Evolutionary conservation across 2,329 filamentous ascomycete genomes (phyloP).

Genomic region (Microdochium nivale): DNA sequence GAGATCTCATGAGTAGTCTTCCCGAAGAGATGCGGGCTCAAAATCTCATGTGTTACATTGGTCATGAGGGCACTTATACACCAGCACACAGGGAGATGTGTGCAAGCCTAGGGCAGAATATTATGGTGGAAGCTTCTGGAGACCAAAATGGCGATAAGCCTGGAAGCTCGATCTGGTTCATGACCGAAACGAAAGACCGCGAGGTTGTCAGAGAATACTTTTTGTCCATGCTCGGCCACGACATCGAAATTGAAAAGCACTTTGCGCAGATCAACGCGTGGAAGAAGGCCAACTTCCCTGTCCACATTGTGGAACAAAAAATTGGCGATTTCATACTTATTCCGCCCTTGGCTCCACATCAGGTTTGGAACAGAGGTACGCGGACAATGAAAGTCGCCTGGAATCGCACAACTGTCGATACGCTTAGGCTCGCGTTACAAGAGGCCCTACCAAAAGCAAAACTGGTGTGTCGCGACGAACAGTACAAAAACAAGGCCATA

Average conservation of each 20-base stretch:
- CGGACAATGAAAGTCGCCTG: constrained; percentile 96
- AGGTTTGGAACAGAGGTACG: constrained; percentile 96
- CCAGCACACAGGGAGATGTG: constrained; percentile 97
- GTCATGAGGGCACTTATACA: constrained; percentile 94
- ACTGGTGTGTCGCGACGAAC: constrained; percentile 90
- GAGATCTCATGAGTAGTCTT: constrained; percentile 91
- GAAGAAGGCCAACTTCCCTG: constrained; percentile 89
- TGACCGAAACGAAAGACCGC: constrained; percentile 93
- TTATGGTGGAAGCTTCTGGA: constrained; percentile 90
- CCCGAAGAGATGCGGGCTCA: constrained; percentile 82
- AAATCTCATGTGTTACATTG: constrained; percentile 97
- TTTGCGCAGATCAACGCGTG: constrained; percentile 94
- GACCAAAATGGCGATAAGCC: constrained; percentile 65
- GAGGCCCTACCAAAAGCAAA: constrained; percentile 85
- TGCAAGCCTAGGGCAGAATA: constrained; percentile 88
- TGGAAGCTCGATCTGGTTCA: constrained; percentile 95
- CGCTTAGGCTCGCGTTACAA: constrained; percentile 72
- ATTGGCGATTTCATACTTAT: constrained; percentile 90
- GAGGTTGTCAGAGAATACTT: constrained; percentile 90
- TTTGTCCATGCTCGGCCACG: constrained; percentile 83
- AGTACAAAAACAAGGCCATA: constrained; percentile 98
- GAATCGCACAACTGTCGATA: constrained; percentile 92
- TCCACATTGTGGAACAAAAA: constrained; percentile 86
- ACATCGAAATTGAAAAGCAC: constrained; percentile 94
- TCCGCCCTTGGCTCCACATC: constrained; percentile 86